These are phyloP conservation scores for Kwoniella botswanensis DNA, from an alignment of 768 basidiomycete genomes.

Conservation along the genomic window DNA sequence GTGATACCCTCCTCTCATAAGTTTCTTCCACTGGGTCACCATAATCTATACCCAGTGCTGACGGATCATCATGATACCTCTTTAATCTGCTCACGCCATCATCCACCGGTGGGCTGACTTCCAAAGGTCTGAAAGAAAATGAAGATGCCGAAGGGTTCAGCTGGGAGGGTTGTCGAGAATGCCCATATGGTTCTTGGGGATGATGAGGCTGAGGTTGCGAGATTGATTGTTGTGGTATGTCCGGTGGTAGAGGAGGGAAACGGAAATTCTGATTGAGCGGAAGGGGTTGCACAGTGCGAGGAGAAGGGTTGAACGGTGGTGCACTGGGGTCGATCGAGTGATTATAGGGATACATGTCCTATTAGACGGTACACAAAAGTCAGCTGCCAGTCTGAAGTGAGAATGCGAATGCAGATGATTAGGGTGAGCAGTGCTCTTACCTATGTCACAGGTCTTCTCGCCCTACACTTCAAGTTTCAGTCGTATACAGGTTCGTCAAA, in stretches of 20 bases:
- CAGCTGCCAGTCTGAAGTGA: background rate
- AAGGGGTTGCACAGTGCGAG: slow-evolving; percentile 1
- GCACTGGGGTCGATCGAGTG: background rate
- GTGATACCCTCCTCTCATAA: slow-evolving; percentile 5
- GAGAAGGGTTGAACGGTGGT: background rate
- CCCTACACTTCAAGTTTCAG: background rate
- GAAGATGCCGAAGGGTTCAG: slow-evolving; percentile 9
- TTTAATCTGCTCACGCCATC: slow-evolving; percentile 8
- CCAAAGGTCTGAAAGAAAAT: slow-evolving; percentile 6
- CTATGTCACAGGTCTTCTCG: background rate
- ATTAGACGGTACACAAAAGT: background rate
- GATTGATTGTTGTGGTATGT: background rate
- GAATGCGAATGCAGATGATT: background rate
- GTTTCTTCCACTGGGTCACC: background rate
- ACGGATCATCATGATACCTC: slow-evolving; percentile 19
- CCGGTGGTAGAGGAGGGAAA: slow-evolving; percentile 6
- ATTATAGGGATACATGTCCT: slow-evolving; percentile 9
- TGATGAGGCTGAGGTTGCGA: slow-evolving; percentile 2
- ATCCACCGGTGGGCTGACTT: background rate
- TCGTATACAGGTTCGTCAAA: background rate
- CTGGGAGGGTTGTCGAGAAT: background rate
- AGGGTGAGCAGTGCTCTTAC: background rate
- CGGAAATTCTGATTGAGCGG: slow-evolving; percentile 19
- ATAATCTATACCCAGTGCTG: slow-evolving; percentile 12
- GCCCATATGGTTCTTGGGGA: background rate